These are phyloP conservation scores for Pleodorina starrii DNA, from an alignment of 139 green algal species.

Conservation along the genomic window DNA sequence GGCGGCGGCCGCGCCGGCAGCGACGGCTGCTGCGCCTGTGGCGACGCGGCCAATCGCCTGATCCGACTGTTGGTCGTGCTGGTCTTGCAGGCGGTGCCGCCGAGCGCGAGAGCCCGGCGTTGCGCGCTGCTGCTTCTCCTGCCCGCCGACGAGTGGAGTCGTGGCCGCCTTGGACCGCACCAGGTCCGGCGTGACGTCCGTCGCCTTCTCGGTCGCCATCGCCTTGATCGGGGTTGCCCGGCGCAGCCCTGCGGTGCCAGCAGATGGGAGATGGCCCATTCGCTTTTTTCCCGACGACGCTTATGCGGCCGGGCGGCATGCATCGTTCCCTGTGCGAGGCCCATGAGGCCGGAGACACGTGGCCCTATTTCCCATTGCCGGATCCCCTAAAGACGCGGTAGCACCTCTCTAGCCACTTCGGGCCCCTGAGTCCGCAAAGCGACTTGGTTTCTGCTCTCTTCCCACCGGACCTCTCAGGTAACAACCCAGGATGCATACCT, in stretches of 20 bases:
- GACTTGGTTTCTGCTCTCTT: too few species aligned
- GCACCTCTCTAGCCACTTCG: too few species aligned
- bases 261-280: too few species aligned
- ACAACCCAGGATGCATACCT: not conserved
- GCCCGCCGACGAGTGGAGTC: not conserved
- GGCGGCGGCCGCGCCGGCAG: not conserved
- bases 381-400: too few species aligned
- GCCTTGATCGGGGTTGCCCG: not conserved
- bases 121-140: not conserved
- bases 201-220: not conserved
- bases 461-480: too few species aligned
- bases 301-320: too few species aligned
- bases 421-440: too few species aligned
- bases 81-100: not conserved
- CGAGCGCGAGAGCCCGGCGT: slow-evolving; percentile 5
- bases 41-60: not conserved
- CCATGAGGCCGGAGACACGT: too few species aligned
- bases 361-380: too few species aligned
- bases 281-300: too few species aligned
- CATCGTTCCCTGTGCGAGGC: too few species aligned
- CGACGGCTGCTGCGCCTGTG: too few species aligned
- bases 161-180: not conserved
- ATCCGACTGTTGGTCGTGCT: not conserved
- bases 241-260: not conserved
- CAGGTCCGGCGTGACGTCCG: not conserved